Base-by-base conservation (phyloP, 2,329 filamentous ascomycete genomes). In the Colletotrichum lupini region DNA sequence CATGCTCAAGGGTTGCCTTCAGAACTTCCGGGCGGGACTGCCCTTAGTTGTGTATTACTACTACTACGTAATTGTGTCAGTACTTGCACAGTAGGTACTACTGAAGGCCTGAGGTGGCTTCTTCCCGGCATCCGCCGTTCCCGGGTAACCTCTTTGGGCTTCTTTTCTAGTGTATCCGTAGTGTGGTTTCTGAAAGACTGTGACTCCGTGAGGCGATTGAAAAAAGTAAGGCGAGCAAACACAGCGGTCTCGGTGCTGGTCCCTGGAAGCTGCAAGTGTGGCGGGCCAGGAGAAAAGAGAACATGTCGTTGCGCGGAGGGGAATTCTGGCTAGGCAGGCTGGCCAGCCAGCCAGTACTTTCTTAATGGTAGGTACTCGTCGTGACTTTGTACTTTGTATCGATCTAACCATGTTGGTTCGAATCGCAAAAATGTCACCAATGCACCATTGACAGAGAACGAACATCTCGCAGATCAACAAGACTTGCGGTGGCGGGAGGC, bases 1-100 rank as follows among this genome's bases (percentile, higher is more conserved):
- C 62, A 46, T 53, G 68, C 52, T 32, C 60, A 37, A 71, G 68
- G 56, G 56, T 46, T 69, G 56, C 62, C 56, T 49, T 71, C 68
- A 46, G 46, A 60, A 60, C 42, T 56, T 60, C 67, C 30, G 57
- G 32, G 32, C 32, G 32, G 32, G 26, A 60, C 46, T 42, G 16
- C 37, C 37, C 37, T 42, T 42, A 3, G 14, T 14, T 42, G 35
- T 16, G 35, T 37, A 12, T 26, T 26, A 26, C 26, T 26, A 26
- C 26, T 4, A 26, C 26, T 26, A 26, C 26, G 26, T 26, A 26
- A 4, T 26, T 26, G 26, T 26, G 26, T 26, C 26, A 26, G 26
- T 26, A 26, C 26, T 26, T 26, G 1, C 26, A 26, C 26, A 26
- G 26, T 37, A 37, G 35, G 35, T 42, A 56, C 46, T 46, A 32